These are phyloP conservation scores for Cladosporium oxysporum DNA, from an alignment of 2,329 filamentous ascomycete species.

Conservation along the genomic window DNA sequence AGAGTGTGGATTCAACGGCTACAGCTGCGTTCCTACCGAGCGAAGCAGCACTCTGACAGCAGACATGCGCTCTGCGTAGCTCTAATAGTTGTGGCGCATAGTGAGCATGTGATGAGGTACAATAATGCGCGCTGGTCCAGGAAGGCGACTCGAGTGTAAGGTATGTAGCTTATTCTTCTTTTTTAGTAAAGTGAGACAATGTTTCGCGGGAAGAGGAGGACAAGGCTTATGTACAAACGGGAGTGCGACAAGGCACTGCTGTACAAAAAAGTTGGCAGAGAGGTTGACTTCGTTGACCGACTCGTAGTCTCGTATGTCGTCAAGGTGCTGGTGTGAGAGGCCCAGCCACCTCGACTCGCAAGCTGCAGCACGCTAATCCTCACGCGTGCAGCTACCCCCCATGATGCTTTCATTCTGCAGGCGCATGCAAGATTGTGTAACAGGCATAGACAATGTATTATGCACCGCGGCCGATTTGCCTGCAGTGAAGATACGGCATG, in stretches of 20 bases:
- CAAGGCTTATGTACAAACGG: not conserved
- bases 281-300: not conserved
- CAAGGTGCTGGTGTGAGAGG: not conserved
- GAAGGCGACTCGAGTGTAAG: not conserved
- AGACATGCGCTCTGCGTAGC: not conserved
- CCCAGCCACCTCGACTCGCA: not conserved
- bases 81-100: constrained; percentile 1
- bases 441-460: not conserved
- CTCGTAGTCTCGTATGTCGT: not conserved
- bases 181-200: constrained; percentile 1
- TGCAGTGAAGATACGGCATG: not conserved
- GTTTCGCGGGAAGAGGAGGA: not conserved
- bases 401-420: not conserved
- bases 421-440: not conserved
- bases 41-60: not conserved
- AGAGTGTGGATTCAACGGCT: not conserved
- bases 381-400: not conserved
- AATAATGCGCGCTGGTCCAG: not conserved
- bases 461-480: not conserved
- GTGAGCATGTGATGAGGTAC: not conserved
- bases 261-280: not conserved
- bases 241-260: not conserved
- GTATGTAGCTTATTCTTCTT: not conserved
- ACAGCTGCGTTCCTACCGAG: not conserved
- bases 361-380: not conserved